These are phyloP conservation scores for Ceratocystis lukuohia DNA, from an alignment of 2,329 filamentous ascomycete species.

Conservation along the genomic window DNA sequence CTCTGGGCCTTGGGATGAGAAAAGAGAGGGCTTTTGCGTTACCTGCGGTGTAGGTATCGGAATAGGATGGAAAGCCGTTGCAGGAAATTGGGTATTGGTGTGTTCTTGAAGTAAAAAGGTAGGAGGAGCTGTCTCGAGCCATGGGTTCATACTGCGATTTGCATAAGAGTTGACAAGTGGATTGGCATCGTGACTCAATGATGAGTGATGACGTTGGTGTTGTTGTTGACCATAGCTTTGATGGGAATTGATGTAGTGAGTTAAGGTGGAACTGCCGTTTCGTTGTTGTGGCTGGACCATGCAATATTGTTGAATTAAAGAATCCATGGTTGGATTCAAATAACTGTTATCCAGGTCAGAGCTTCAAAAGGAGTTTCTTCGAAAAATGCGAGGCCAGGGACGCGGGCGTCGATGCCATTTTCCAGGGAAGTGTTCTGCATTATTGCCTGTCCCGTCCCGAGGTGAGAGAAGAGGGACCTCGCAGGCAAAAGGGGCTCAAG, in stretches of 20 bases:
- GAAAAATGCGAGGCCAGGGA: slow-evolving; percentile 14
- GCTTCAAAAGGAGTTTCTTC: not conserved
- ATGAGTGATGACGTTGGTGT: not conserved
- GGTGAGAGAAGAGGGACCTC: slow-evolving; percentile 13
- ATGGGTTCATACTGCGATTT: not conserved
- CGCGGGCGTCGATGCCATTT: slow-evolving; percentile 18
- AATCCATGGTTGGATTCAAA: slow-evolving; percentile 14
- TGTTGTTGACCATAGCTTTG: not conserved
- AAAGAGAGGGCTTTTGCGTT: not conserved
- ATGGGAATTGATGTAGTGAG: not conserved
- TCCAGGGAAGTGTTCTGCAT: slow-evolving; percentile 13
- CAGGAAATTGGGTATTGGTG: not conserved
- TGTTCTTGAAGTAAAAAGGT: not conserved
- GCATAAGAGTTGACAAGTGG: not conserved
- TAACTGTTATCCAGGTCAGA: slow-evolving; percentile 1
- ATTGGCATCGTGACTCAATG: not conserved
- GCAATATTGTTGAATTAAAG: slow-evolving; percentile 11
- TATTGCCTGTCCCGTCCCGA: slow-evolving; percentile 12
- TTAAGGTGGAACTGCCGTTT: not conserved
- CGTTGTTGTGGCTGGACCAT: slow-evolving; percentile 15
- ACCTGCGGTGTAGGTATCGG: not conserved
- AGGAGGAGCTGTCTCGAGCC: not conserved
- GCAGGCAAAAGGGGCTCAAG: slow-evolving; percentile 2
- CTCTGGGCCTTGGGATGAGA: not conserved
- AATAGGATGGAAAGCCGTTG: not conserved